A percentile compares a stretch with the other conserved stretches of the same genome.
Conservation (phyloP, 2,329 filamentous ascomycete species). For the Madurella fahalii region DNA sequence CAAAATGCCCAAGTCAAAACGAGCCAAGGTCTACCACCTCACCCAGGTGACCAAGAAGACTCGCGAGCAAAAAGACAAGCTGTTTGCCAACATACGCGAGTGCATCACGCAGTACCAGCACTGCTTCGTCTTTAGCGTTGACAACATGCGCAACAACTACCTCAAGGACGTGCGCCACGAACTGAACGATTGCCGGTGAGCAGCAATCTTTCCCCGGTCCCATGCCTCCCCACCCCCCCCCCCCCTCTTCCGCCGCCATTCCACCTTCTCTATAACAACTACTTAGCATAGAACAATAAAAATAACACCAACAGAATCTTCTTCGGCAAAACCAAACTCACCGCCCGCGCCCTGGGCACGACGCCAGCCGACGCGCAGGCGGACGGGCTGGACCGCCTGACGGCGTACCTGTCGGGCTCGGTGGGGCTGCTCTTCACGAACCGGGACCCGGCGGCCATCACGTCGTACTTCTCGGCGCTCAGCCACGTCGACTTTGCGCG, state of each 20-base stretch:
- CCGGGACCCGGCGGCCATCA: conserved; percentile 62
- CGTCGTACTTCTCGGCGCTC: conserved; percentile 68
- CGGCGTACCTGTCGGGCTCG: conserved; percentile 68
- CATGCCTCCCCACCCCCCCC: too few relatives aligned
- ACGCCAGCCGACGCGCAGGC: conserved; percentile 74
- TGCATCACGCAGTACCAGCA: conserved; percentile 80
- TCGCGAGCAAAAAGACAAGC: conserved; percentile 83
- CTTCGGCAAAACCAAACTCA: conserved; percentile 99
- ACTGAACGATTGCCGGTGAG: conserved; percentile 77
- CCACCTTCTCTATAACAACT: background rate
- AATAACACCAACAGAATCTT: conserved; percentile 62
- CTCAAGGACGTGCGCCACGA: conserved; percentile 85
- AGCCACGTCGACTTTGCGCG: conserved; percentile 84
- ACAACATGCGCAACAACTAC: conserved; percentile 98
- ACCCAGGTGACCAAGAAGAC: conserved; percentile 90
- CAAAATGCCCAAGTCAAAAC: conserved; percentile 94
- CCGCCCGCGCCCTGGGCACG: conserved; percentile 87
- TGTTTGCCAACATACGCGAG: conserved; percentile 85
- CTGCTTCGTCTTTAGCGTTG: conserved; percentile 88
- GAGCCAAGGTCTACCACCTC: conserved; percentile 82
- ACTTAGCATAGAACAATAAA: conserved; percentile 16
- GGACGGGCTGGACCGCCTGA: conserved; percentile 68
- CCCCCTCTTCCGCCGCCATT: too few relatives aligned
- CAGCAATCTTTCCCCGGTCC: background rate
- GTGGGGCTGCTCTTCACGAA: conserved; percentile 90